Base-by-base conservation (phyloP, 1,284 basidiomycete genomes). In the Malassezia nana region DNA sequence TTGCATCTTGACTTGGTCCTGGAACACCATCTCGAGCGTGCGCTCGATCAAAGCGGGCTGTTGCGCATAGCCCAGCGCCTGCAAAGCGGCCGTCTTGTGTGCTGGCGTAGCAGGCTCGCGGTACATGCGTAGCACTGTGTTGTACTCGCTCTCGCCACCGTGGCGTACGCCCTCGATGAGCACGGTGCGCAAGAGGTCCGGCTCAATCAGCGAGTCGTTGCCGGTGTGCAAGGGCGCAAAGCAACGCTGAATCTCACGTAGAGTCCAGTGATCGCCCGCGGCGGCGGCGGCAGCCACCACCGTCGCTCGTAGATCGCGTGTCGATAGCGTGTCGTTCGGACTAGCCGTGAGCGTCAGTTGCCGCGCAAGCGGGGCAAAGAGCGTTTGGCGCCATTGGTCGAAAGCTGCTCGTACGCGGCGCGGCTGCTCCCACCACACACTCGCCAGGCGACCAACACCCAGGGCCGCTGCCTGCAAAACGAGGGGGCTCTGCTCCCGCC, bases 401-500 rank as follows among this genome's bases (percentile, higher is more conserved):
- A 72, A 54, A n/a, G 59, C 67, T 13, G 46, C 29, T 4, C 81
- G 77, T 38, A 85, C 79, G 4, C 78, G 73, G 30, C 81, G 71
- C 58, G 87, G 76, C 72, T 81, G 78, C 75, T 94, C 91, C 85
- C 86, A 94, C 87, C 89, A 95, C 2, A 83, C 82, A 35, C 78
- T 77, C 46, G 70, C 69, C 48, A 72, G 59, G 31, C 55, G 53
- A 31, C 50, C 62, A 9, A 72, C 42, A 56, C 63, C 57, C 41
- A 48, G 32, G 22, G 60, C 50, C 6, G 59, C 52, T 8, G 63
- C 64, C 54, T 54, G 49, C 54, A 69, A 66, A 51, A 70, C 69
- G 18, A 72, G 64, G 51, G 65, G 64, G 16, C 61, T 64, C 1
- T 54, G 52, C 48, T 74, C 72, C 51, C 81, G 77, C 47, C 79